Percentiles rank a stretch among this genome's conserved stretches.
These are phyloP conservation scores for Blumeriella jaapii DNA, from an alignment of 2,329 filamentous ascomycete genomes.

Conservation along the genomic window DNA sequence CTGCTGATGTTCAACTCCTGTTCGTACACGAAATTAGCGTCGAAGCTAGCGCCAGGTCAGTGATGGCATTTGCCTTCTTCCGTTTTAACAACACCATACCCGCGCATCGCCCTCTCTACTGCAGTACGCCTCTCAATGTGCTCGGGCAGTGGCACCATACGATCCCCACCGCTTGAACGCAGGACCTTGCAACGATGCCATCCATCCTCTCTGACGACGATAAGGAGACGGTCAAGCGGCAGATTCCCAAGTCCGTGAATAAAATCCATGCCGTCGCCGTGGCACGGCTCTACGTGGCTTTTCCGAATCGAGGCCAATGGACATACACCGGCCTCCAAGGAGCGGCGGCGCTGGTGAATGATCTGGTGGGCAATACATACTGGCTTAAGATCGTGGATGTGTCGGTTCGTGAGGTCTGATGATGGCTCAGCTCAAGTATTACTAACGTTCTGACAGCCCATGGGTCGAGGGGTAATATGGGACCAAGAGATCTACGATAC, in stretches of 20 bases:
- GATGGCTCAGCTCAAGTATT: not conserved
- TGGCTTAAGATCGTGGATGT: conserved; percentile 98
- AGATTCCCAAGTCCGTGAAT: conserved; percentile 86
- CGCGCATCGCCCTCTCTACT: no score
- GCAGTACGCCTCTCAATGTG: conserved; percentile 18
- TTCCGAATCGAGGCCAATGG: conserved; percentile 80
- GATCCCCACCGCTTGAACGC: conserved; percentile 15
- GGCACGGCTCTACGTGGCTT: conserved; percentile 83
- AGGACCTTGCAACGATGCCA: conserved; percentile 19
- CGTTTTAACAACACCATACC: no score
- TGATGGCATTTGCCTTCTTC: no score
- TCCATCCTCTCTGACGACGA: conserved; percentile 74
- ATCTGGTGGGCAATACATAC: conserved; percentile 88
- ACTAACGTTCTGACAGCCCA: conserved; percentile 40
- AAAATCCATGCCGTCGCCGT: conserved; percentile 96
- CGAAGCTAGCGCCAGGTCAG: no score
- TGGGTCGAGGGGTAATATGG: conserved; percentile 80
- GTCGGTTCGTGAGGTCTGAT: conserved; percentile 50
- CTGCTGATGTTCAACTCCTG: no score
- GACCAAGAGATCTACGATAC: conserved; percentile 96
- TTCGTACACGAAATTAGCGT: no score
- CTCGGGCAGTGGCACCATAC: conserved; percentile 17
- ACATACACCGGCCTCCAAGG: conserved; percentile 89
- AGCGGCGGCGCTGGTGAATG: conserved; percentile 82
- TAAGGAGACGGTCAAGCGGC: conserved; percentile 91